Percentiles rank a stretch among this genome's conserved stretches.
Conservation (phyloP, 2,329 filamentous ascomycete genomes). For the Xylaria multiplex region DNA sequence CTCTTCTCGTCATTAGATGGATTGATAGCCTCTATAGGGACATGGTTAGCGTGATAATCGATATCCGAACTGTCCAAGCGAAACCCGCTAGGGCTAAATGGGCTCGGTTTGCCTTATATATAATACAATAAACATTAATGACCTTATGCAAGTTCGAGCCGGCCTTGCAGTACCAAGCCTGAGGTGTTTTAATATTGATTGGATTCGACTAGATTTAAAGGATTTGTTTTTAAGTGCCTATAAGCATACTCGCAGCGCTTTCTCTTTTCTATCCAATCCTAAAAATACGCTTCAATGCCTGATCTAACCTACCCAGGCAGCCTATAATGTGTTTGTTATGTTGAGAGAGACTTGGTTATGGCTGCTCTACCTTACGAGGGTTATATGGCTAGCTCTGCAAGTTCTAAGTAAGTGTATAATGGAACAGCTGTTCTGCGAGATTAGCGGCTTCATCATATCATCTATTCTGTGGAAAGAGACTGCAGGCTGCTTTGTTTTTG, state of each 20-base stretch:
- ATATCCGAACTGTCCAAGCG: conserved; percentile 17
- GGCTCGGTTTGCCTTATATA: background rate
- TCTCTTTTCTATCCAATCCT: conserved; percentile 6
- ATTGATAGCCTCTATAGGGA: conserved; percentile 17
- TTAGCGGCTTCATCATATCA: background rate
- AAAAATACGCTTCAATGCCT: conserved; percentile 3
- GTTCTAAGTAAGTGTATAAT: conserved; percentile 2
- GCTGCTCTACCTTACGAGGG: conserved; percentile 11
- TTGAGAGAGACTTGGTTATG: conserved; percentile 5
- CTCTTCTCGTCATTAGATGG: background rate
- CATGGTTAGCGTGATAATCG: conserved; percentile 16
- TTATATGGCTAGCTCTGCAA: conserved; percentile 8
- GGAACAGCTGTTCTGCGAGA: background rate
- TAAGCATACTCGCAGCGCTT: conserved; percentile 12
- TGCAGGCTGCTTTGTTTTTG: conserved; percentile 2
- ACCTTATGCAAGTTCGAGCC: no score
- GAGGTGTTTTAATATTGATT: no score
- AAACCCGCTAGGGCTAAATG: conserved; percentile 10
- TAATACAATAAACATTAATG: no score
- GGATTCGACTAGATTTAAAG: no score
- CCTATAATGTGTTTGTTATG: conserved; percentile 1
- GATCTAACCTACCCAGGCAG: conserved; percentile 7
- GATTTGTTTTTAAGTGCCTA: background rate
- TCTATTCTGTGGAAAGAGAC: conserved; percentile 2
- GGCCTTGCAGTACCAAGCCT: no score